Base-by-base conservation (phyloP, 768 basidiomycete genomes). In the Lactarius hatsudake region DNA sequence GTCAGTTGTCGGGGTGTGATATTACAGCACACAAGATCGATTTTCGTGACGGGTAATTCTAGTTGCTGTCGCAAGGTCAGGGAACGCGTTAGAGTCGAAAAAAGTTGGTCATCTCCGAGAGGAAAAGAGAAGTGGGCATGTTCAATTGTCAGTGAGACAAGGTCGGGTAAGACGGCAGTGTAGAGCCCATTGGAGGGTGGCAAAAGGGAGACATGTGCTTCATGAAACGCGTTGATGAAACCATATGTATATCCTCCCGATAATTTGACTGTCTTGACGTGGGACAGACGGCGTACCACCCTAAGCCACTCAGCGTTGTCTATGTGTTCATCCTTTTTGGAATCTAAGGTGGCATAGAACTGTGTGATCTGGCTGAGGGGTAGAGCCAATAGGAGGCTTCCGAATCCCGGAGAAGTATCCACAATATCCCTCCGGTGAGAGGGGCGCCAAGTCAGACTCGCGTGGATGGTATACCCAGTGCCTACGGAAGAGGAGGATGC, bases 81-180 rank as follows among this genome's bases (percentile, higher is more conserved):
- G 28, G 61, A 57, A 30, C 61, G 48, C 54, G 30, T 59, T n/a
- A 69, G 12, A n/a, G 61, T 55, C 18, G 61, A 55, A 58, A 67
- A 68, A 28, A 69, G 68, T 28, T 67, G 36, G 9, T 15, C 7
- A 17, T 68, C 28, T 18, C 68, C 68, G 5, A 68, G 36, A 3
- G 68, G 68, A 32, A 67, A 69, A 2, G 66, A 68, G 42, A 69
- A 67, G 34, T 69, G 68, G 8, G 66, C 68, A 2, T 67, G 20
- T 9, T 26, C 18, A 12, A 69, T 67, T 9, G 53, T 38, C 51
- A 62, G 32, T 13, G 36, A 57, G 28, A 18, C 34, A 30, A 62
- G 58, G 2, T 60, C 56, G 51, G 66, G 58, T 36, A 63, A 42
- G 42, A 63, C 32, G 32, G 45, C 20, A 34, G 3, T 20, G 34